phyloP scores from a whole-genome alignment of 2,329 filamentous ascomycete genomes.

The Escovopsis sp. region DNA sequence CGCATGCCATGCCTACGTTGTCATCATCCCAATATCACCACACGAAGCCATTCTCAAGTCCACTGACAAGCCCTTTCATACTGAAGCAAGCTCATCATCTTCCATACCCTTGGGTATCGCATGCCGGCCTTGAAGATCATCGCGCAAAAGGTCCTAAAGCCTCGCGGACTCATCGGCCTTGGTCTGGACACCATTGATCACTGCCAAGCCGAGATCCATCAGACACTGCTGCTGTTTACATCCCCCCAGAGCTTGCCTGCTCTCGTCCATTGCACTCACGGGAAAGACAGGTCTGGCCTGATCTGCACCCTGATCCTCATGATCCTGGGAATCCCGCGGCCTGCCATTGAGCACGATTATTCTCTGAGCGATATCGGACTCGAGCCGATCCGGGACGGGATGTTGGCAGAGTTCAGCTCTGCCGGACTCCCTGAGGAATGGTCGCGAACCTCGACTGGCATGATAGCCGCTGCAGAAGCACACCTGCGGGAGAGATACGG shows the following conservation, averaged over 20 bases:
- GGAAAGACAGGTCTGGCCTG: constrained; percentile 67
- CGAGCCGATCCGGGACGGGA: constrained; percentile 42
- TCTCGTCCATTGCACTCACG: constrained; percentile 74
- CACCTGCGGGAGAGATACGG: constrained; percentile 51
- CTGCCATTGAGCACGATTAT: constrained; percentile 60
- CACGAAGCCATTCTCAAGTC: background rate
- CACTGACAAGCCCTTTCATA: background rate
- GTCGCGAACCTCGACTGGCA: constrained; percentile 47
- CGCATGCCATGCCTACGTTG: background rate
- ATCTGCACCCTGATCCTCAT: constrained; percentile 54
- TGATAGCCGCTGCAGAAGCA: constrained; percentile 42
- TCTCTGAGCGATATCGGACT: constrained; percentile 46
- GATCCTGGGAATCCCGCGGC: constrained; percentile 39
- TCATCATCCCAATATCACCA: background rate
- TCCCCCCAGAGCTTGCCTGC: constrained; percentile 38
- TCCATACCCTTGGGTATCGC: constrained; percentile 53
- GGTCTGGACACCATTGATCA: constrained; percentile 55
- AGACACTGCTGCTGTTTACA: constrained; percentile 18
- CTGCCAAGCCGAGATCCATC: constrained; percentile 46
- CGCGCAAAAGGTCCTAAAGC: constrained; percentile 54
- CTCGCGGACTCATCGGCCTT: constrained; percentile 56
- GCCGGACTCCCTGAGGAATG: constrained; percentile 65
- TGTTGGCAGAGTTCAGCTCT: constrained; percentile 51
- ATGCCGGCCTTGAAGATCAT: constrained; percentile 56
- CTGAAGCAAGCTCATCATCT: constrained; percentile 32